phyloP scores from a whole-genome alignment of 148 eudicot genomes.

The Simmondsia chinensis region DNA sequence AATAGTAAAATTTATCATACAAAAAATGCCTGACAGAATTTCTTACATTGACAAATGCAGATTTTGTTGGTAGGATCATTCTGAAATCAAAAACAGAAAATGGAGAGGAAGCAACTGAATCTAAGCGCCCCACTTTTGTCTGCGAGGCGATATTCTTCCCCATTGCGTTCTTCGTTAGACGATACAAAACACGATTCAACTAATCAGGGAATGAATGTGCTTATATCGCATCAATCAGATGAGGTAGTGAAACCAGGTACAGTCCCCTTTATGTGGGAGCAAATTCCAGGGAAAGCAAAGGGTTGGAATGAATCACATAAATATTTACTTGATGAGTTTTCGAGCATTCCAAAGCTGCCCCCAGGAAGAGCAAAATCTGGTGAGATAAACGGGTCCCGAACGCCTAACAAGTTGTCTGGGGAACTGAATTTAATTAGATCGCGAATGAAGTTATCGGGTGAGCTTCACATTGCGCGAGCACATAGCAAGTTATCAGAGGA shows the following conservation, averaged over 20 bases:
- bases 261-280: conserved; percentile 39
- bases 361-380: conserved; percentile 7
- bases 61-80: too few species aligned
- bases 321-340: conserved; percentile 11
- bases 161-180: conserved; percentile 23
- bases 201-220: neutral
- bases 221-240: conserved; percentile 12
- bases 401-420: conserved; percentile 25
- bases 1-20: too few species aligned
- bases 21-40: too few species aligned
- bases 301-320: conserved; percentile 9
- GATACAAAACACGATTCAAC: conserved; percentile 9
- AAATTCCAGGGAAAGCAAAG: conserved; percentile 34
- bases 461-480: conserved; percentile 9
- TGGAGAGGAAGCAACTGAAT: conserved; percentile 40
- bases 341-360: conserved; percentile 21
- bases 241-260: conserved; percentile 36
- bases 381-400: conserved; percentile 13
- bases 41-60: too few species aligned
- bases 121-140: conserved; percentile 35
- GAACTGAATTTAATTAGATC: conserved; percentile 23
- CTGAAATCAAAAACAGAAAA: too few species aligned
- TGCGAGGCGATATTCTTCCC: conserved; percentile 45
- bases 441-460: conserved; percentile 22
- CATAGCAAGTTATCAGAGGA: conserved; percentile 24